These are phyloP conservation scores for Botrytis byssoidea DNA, from an alignment of 2,329 filamentous ascomycete genomes.

Conservation along the genomic window DNA sequence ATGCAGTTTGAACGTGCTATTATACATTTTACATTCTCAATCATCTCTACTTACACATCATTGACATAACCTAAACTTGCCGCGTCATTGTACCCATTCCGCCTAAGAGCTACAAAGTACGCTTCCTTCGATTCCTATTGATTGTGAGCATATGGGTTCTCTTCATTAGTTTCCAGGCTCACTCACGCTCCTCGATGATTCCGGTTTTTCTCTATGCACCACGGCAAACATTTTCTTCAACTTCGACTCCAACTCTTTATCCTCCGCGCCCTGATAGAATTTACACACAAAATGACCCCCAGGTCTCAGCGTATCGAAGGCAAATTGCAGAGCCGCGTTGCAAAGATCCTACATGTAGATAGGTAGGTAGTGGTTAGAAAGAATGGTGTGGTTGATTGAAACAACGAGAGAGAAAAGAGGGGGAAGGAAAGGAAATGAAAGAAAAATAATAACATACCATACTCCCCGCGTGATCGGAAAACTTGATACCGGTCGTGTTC, in stretches of 20 bases:
- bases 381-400: too few relatives aligned
- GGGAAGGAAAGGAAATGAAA: too few relatives aligned
- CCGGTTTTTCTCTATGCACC: constrained; percentile 86
- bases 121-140: constrained; percentile 76
- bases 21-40: background rate
- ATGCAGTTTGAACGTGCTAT: background rate
- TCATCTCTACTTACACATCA: constrained; percentile 4
- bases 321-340: constrained; percentile 78
- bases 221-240: constrained; percentile 75
- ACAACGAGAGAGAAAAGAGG: too few relatives aligned
- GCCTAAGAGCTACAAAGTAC: constrained; percentile 77
- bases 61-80: constrained; percentile 6
- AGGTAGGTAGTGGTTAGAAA: background rate
- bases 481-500: constrained; percentile 89
- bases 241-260: constrained; percentile 72
- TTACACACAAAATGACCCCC: constrained; percentile 96
- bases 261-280: constrained; percentile 90
- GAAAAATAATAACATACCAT: constrained; percentile 64
- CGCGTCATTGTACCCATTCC: constrained; percentile 52
- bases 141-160: constrained; percentile 9
- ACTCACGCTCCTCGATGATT: constrained; percentile 80
- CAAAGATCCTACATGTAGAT: constrained; percentile 74
- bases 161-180: background rate
- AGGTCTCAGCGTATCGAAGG: constrained; percentile 74
- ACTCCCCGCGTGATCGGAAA: constrained; percentile 86